Conservation (phyloP, 2,329 filamentous ascomycete genomes). For the Falciphora oryzae region DNA sequence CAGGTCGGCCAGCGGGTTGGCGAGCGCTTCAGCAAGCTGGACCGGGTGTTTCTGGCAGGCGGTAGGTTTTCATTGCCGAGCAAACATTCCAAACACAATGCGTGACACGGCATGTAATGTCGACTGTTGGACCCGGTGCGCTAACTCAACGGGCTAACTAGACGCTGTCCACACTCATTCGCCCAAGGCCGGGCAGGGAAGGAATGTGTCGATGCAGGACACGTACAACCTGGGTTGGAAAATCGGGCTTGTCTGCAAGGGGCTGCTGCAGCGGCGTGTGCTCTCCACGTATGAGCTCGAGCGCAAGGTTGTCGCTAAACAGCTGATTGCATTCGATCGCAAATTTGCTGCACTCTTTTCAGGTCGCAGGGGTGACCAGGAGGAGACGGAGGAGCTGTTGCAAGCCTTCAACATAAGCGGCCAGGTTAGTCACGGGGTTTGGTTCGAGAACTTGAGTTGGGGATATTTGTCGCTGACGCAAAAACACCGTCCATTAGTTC, state of each 20-base stretch:
- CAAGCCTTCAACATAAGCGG: slow-evolving; percentile 10
- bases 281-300: slow-evolving; percentile 38
- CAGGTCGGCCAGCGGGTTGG: slow-evolving; percentile 53
- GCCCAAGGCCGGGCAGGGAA: slow-evolving; percentile 53
- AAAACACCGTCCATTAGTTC: slow-evolving; percentile 8
- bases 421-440: slow-evolving; percentile 1
- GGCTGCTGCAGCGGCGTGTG: slow-evolving; percentile 25
- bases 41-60: slow-evolving; percentile 53
- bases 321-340: slow-evolving; percentile 52
- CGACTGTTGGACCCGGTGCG: not conserved
- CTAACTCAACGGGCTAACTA: not conserved
- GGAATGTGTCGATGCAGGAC: slow-evolving; percentile 59
- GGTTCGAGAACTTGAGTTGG: not conserved
- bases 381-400: slow-evolving; percentile 47
- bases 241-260: slow-evolving; percentile 30
- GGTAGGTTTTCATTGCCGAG: slow-evolving; percentile 1
- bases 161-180: slow-evolving; percentile 42
- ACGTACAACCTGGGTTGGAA: slow-evolving; percentile 41
- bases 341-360: slow-evolving; percentile 43
- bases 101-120: not conserved
- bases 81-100: too few species aligned
- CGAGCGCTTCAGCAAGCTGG: slow-evolving; percentile 38
- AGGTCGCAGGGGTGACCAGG: slow-evolving; percentile 45
- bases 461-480: not conserved
- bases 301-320: slow-evolving; percentile 49